Evolutionary conservation across 306 rosid species (phyloP).

Genomic region (Abrus pulchellus): DNA sequence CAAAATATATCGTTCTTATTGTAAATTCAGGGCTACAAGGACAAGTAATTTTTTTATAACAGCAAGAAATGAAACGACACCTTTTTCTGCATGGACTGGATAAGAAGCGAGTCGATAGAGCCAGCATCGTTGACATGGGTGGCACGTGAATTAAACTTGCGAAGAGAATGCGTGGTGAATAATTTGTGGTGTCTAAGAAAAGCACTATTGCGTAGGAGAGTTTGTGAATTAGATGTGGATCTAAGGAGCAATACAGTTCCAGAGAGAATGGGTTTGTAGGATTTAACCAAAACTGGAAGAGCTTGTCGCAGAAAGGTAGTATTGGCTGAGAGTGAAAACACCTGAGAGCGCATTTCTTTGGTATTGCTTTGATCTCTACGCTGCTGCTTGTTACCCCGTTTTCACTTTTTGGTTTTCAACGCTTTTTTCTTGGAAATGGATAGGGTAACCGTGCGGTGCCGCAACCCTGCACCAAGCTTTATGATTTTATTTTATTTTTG

Average conservation of each 20-base stretch:
- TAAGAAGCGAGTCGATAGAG: conserved; percentile 73
- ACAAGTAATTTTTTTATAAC: not conserved
- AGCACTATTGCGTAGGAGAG: not conserved
- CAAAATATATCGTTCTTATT: no score
- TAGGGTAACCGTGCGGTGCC: not conserved
- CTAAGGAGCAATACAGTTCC: conserved; percentile 4
- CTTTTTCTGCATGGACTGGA: conserved; percentile 82
- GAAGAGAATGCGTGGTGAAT: conserved; percentile 34
- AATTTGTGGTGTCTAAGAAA: not conserved
- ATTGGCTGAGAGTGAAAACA: conserved; percentile 47
- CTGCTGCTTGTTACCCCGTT: not conserved
- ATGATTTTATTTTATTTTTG: no score
- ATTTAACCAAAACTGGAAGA: conserved; percentile 49
- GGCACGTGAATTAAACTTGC: conserved; percentile 63
- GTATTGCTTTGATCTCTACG: not conserved
- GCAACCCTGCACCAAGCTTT: not conserved
- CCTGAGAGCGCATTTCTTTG: conserved; percentile 50
- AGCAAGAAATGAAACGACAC: conserved; percentile 24
- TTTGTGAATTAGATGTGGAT: conserved; percentile 24
- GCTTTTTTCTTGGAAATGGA: not conserved
- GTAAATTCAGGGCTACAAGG: not conserved
- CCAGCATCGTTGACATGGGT: conserved; percentile 69
- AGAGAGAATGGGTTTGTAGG: conserved; percentile 40
- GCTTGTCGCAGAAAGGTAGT: conserved; percentile 50
- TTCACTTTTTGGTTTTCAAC: not conserved